Conservation (phyloP, 495 filamentous ascomycete genomes). For the Aspergillus carlsbadensis region DNA sequence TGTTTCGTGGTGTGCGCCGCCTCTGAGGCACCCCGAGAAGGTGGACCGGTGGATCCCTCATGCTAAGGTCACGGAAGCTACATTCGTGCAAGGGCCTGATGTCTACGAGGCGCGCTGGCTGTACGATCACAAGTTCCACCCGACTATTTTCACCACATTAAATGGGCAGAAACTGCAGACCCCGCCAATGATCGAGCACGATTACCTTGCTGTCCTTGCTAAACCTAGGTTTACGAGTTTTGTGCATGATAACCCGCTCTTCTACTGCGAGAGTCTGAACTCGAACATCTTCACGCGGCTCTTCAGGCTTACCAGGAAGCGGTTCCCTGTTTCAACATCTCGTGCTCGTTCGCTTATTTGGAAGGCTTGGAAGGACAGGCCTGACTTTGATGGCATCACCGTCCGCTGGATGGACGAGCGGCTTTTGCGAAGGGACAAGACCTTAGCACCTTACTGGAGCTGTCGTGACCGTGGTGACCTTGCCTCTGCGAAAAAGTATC, state of each 20-base stretch:
- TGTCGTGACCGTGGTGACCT: conserved; percentile 56
- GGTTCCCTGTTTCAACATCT: conserved; percentile 56
- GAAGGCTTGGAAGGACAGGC: conserved; percentile 62
- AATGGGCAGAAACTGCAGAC: conserved; percentile 55
- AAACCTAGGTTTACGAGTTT: conserved; percentile 57
- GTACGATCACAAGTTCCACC: conserved; percentile 64
- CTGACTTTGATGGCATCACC: conserved; percentile 59
- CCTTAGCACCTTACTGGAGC: conserved; percentile 59
- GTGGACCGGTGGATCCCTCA: conserved; percentile 59
- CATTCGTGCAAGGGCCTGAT: conserved; percentile 52
- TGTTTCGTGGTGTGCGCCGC: conserved; percentile 60
- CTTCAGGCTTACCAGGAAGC: conserved; percentile 48
- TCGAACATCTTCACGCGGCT: conserved; percentile 47
- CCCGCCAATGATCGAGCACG: conserved; percentile 58
- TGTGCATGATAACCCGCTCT: conserved; percentile 55
- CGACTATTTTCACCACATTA: conserved; percentile 55
- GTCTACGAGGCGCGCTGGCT: conserved; percentile 56
- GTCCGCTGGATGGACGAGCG: conserved; percentile 64
- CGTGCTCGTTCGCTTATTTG: conserved; percentile 60
- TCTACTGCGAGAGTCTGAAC: conserved; percentile 47
- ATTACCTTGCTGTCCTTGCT: conserved; percentile 53
- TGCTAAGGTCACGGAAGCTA: conserved; percentile 58
- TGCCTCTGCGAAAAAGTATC: conserved; percentile 50
- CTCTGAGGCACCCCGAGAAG: conserved; percentile 50
- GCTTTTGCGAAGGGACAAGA: conserved; percentile 53